phyloP scores from a whole-genome alignment of 148 eudicot genomes.

The Dianthus caryophyllus region DNA sequence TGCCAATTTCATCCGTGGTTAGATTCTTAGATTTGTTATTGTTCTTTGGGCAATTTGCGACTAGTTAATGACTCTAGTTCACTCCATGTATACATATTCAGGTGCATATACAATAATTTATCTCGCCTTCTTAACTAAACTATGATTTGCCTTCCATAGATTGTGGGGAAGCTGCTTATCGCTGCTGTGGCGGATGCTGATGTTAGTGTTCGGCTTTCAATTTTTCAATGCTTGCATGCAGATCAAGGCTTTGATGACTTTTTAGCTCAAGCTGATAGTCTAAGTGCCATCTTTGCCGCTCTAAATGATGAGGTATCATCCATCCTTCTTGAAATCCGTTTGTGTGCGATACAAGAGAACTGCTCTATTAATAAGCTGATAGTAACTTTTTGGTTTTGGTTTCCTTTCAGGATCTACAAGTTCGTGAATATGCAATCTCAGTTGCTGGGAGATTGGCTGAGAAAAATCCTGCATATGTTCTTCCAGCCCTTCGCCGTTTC shows the following conservation, averaged over 20 bases:
- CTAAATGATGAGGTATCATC: slow-evolving; percentile 81
- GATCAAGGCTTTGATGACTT: slow-evolving; percentile 83
- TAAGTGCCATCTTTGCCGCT: slow-evolving; percentile 95
- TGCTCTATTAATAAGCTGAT: too few species aligned
- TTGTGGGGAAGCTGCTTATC: slow-evolving; percentile 85
- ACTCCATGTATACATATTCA: neutral
- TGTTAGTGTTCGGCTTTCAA: slow-evolving; percentile 77
- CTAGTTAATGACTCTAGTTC: neutral
- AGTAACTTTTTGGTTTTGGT: slow-evolving; percentile 1
- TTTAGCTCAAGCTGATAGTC: slow-evolving; percentile 91
- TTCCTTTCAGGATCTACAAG: slow-evolving; percentile 68
- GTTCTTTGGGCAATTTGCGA: neutral
- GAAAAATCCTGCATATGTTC: slow-evolving; percentile 99
- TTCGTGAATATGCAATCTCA: slow-evolving; percentile 80
- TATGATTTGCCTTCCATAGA: slow-evolving; percentile 36
- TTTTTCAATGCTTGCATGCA: slow-evolving; percentile 72
- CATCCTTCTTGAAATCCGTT: neutral
- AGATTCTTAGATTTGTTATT: neutral
- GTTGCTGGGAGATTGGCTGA: slow-evolving; percentile 90
- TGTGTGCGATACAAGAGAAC: too few species aligned
- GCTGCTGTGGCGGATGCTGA: slow-evolving; percentile 98
- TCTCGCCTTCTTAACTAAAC: neutral
- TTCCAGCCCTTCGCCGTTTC: slow-evolving; percentile 97
- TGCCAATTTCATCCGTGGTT: neutral
- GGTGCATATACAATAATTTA: neutral